A percentile compares a stretch with the other conserved stretches of the same genome.
Evolutionary conservation across 202 grass and related monocot species (phyloP).

Genomic region (Elaeis oleifera): DNA sequence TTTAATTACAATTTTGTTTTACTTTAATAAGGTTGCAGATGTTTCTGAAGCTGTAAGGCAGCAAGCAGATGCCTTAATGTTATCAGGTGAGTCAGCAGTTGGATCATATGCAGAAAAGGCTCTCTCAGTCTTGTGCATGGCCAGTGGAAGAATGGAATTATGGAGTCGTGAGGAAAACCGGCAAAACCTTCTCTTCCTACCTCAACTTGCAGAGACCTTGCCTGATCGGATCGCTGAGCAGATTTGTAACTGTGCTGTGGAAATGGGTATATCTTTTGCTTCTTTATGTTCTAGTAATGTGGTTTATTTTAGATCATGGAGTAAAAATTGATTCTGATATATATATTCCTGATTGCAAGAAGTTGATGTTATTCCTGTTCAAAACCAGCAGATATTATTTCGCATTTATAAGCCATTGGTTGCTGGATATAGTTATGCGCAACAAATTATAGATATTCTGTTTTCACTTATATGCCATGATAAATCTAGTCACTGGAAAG

Average conservation of each 20-base stretch:
- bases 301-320: too few species aligned
- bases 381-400: too few species aligned
- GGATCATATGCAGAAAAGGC: slow-evolving; percentile 59
- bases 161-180: slow-evolving; percentile 48
- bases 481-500: too few species aligned
- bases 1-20: slow-evolving; percentile 5
- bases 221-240: slow-evolving; percentile 48
- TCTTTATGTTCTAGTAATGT: too few species aligned
- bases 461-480: too few species aligned
- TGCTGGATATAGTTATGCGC: too few species aligned
- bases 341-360: too few species aligned
- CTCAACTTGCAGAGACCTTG: slow-evolving; percentile 39
- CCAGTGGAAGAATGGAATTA: slow-evolving; percentile 54
- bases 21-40: slow-evolving; percentile 52
- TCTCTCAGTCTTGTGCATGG: slow-evolving; percentile 40
- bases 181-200: slow-evolving; percentile 39
- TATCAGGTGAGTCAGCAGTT: slow-evolving; percentile 62
- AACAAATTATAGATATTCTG: too few species aligned
- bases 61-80: slow-evolving; percentile 60
- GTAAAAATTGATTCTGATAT: too few species aligned
- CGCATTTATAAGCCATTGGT: too few species aligned
- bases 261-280: slow-evolving; percentile 41
- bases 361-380: too few species aligned
- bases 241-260: slow-evolving; percentile 50
- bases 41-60: slow-evolving; percentile 65